A percentile compares a stretch with the other conserved stretches of the same genome.
Conservation (phyloP, 176 grass and related monocot genomes). For the Avena insularis region DNA sequence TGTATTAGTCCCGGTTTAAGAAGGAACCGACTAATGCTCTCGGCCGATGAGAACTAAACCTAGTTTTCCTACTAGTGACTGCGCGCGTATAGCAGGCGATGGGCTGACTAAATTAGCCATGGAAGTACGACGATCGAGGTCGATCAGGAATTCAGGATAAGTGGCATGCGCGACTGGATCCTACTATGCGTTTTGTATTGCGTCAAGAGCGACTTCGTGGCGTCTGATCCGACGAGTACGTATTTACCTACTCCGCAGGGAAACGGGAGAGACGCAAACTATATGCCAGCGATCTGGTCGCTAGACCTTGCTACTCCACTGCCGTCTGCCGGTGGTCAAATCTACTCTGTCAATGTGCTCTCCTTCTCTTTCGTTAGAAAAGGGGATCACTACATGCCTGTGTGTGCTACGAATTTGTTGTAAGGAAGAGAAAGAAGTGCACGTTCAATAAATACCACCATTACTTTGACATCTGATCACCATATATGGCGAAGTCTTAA, state of each 20-base stretch:
- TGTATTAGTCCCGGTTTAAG: no score
- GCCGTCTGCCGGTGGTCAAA: not conserved
- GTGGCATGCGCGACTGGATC: not conserved
- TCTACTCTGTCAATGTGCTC: not conserved
- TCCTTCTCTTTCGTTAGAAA: not conserved
- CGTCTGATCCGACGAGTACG: not conserved
- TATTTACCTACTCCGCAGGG: not conserved
- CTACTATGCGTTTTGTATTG: not conserved
- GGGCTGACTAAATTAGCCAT: no score
- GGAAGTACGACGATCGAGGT: not conserved
- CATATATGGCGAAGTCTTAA: no score
- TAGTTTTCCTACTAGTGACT: no score
- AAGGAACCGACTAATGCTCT: no score
- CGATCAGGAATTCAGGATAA: not conserved
- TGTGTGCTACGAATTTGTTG: not conserved
- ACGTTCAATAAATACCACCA: not conserved
- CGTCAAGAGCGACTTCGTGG: not conserved
- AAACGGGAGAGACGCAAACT: not conserved
- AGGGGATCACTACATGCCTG: not conserved
- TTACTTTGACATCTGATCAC: not conserved
- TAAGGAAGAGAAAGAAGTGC: not conserved
- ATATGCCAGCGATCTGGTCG: not conserved
- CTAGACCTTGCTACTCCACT: not conserved
- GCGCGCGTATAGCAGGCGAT: no score
- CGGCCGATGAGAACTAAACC: no score